Percentiles rank a stretch among this genome's conserved stretches.
These are phyloP conservation scores for Mallotus nudiflorus DNA, from an alignment of 345 rosid genomes.

Conservation along the genomic window DNA sequence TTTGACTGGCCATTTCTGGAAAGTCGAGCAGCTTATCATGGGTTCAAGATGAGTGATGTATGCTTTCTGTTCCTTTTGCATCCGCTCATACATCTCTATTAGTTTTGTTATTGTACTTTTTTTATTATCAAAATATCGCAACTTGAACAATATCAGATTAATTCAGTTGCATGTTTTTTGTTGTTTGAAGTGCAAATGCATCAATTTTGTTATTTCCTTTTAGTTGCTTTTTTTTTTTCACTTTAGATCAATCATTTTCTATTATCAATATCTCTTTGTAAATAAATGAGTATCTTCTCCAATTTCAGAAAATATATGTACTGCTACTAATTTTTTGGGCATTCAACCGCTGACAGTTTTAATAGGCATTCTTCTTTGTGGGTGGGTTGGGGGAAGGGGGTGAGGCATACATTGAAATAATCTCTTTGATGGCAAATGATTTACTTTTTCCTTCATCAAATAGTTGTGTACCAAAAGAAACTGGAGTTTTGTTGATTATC, in stretches of 20 bases:
- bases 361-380: not conserved
- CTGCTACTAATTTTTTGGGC: too few species aligned
- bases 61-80: constrained; percentile 28
- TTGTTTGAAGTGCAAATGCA: not conserved
- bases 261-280: not conserved
- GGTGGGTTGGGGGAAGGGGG: not conserved
- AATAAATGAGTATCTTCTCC: not conserved
- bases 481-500: not conserved
- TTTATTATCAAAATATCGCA: not conserved
- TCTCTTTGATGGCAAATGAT: not conserved
- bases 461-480: not conserved
- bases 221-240: not conserved
- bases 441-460: not conserved
- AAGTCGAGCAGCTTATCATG: constrained; percentile 89
- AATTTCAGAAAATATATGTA: not conserved
- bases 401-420: not conserved
- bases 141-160: not conserved
- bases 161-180: not conserved
- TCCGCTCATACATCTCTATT: not conserved
- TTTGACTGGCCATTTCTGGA: constrained; percentile 99
- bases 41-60: constrained; percentile 82
- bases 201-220: not conserved
- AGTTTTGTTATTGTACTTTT: not conserved
- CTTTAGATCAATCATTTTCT: not conserved
- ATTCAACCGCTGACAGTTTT: not conserved